phyloP scores from a whole-genome alignment of 2,329 filamentous ascomycete species.

The Escovopsis sp. region DNA sequence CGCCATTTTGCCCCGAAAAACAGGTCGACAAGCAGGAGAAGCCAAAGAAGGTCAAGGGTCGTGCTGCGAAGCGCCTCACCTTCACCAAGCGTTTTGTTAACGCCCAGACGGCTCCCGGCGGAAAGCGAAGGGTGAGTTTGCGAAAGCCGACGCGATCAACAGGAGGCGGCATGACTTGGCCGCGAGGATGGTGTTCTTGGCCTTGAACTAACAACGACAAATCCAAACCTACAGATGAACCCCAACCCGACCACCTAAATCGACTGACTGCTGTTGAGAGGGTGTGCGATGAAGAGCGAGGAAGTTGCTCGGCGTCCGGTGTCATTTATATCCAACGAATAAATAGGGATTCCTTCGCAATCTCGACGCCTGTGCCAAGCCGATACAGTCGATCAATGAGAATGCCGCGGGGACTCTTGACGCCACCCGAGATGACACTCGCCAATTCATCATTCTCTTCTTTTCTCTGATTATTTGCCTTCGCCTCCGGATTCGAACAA shows the following conservation, averaged over 20 bases:
- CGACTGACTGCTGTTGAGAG: constrained; percentile 11
- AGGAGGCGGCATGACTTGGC: neutral
- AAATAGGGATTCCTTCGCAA: constrained; percentile 19
- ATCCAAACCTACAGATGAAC: constrained; percentile 63
- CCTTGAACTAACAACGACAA: constrained; percentile 2
- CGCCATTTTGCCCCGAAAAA: constrained; percentile 9
- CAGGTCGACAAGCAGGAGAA: constrained; percentile 87
- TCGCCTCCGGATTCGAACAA: no score
- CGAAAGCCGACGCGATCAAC: neutral
- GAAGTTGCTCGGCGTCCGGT: constrained; percentile 25
- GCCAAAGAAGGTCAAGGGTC: constrained; percentile 92
- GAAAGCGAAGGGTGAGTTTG: constrained; percentile 89
- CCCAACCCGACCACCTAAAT: constrained; percentile 64
- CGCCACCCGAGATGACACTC: neutral
- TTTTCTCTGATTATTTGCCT: no score
- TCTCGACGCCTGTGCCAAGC: neutral
- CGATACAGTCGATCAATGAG: neutral
- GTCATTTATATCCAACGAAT: constrained; percentile 23
- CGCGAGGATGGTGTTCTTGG: constrained; percentile 9
- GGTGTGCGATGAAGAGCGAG: constrained; percentile 23
- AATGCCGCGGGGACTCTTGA: neutral
- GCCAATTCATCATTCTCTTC: no score
- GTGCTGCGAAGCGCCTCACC: constrained; percentile 89
- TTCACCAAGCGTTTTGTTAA: constrained; percentile 98
- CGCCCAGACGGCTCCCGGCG: constrained; percentile 89